Conservation (phyloP, 2,329 filamentous ascomycete species). For the Colletotrichum scovillei region DNA sequence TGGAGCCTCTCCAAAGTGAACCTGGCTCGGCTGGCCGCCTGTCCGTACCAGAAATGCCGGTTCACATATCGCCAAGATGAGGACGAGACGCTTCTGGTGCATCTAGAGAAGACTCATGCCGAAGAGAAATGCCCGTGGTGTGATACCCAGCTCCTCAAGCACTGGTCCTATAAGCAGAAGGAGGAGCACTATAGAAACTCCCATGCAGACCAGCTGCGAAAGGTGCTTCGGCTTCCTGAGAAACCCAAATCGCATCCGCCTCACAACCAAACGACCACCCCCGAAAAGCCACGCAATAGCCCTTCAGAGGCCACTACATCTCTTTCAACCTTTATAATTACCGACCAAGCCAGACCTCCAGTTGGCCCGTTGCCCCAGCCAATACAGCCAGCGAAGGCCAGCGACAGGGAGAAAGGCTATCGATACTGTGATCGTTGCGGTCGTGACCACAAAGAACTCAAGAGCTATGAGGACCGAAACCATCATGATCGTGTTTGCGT, state of each 20-base stretch:
- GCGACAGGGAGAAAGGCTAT: constrained; percentile 34
- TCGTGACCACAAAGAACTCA: constrained; percentile 37
- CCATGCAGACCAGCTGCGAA: constrained; percentile 41
- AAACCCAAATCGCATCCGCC: not conserved
- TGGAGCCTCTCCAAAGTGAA: constrained; percentile 47
- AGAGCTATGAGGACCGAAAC: constrained; percentile 32
- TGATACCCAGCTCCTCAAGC: constrained; percentile 42
- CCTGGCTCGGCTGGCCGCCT: constrained; percentile 49
- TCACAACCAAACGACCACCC: too few species aligned
- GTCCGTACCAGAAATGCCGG: constrained; percentile 51
- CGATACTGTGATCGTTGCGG: constrained; percentile 41
- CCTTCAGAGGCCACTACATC: not conserved
- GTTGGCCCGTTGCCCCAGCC: constrained; percentile 19
- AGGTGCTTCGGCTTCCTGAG: not conserved
- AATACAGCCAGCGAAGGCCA: constrained; percentile 28
- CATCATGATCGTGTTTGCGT: constrained; percentile 39
- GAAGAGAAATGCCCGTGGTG: constrained; percentile 50
- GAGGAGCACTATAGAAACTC: constrained; percentile 43
- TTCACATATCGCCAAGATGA: constrained; percentile 47
- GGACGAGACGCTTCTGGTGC: constrained; percentile 44
- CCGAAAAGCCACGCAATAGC: not conserved
- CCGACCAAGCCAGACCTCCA: constrained; percentile 12
- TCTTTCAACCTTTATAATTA: constrained; percentile 2
- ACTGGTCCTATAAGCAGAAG: constrained; percentile 43
- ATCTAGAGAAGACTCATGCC: constrained; percentile 50